These are phyloP conservation scores for Coemansia sp. DNA, from an alignment of 192 early-diverging fungal genomes.

Conservation along the genomic window DNA sequence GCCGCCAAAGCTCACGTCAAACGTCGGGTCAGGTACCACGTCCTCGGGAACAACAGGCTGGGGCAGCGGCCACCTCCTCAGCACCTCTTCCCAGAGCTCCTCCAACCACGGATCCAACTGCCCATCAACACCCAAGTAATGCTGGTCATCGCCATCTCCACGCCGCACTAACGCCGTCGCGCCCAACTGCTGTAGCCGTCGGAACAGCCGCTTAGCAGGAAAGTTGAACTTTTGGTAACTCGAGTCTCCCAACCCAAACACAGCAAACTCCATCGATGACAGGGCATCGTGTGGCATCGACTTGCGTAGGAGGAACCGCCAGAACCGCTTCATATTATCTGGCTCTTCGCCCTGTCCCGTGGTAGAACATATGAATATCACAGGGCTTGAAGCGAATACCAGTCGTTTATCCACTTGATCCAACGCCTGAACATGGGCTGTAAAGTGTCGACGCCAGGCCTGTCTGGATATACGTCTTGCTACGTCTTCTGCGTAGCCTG, in stretches of 20 bases:
- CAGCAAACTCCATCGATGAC: slow-evolving; percentile 70
- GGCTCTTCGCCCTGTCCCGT: slow-evolving; percentile 94
- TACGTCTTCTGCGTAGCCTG: slow-evolving; percentile 89
- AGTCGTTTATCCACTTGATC: slow-evolving; percentile 71
- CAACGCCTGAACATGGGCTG: slow-evolving; percentile 65
- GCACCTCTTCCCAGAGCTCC: slow-evolving; percentile 69
- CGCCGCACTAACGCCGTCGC: slow-evolving; percentile 65
- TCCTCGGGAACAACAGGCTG: slow-evolving; percentile 15
- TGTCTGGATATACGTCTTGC: slow-evolving; percentile 82
- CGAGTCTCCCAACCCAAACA: slow-evolving; percentile 95
- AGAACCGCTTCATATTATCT: slow-evolving; percentile 91
- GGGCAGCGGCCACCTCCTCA: slow-evolving; percentile 65
- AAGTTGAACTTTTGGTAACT: slow-evolving; percentile 93
- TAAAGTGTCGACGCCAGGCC: slow-evolving; percentile 74
- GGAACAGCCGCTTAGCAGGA: slow-evolving; percentile 88
- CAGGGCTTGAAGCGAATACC: slow-evolving; percentile 8
- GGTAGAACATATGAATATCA: slow-evolving; percentile 86
- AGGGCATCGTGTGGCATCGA: slow-evolving; percentile 67
- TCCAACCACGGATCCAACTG: slow-evolving; percentile 86
- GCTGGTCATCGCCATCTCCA: slow-evolving; percentile 95
- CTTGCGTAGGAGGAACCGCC: slow-evolving; percentile 88
- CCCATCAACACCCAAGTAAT: slow-evolving; percentile 89
- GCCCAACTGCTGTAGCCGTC: slow-evolving; percentile 83
- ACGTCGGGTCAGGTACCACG: slow-evolving; percentile 26
- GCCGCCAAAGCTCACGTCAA: slow-evolving; percentile 4